Base-by-base conservation (phyloP, 331 rosid species). In the Malus hybrid region DNA sequence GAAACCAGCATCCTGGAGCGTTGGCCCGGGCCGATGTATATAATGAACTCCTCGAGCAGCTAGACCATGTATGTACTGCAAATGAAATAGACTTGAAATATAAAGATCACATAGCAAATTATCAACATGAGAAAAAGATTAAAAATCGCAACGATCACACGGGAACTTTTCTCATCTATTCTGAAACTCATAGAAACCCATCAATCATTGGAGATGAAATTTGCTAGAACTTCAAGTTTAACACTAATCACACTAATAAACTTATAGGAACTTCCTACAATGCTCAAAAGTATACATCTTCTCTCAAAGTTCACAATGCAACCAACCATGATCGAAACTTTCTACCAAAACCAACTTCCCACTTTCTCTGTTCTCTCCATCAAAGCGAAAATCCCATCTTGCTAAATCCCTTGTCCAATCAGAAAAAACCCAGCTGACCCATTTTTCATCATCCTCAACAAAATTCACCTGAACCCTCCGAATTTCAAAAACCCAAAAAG, bases 31-130 rank as follows among this genome's bases (percentile, higher is more conserved):
- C 79, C 86, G 85, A 83, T 95, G 99, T 42, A 95, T 82, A 83
- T 90, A 95, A 84, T 95, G 99, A 83, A 95, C 97, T 79, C 99
- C 99, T 75, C 89, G 83, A 61, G 99, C 99, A 86, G 97, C 96
- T 77, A 95, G 80, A 86, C 99, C 99, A 76, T 95, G 99, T 67
- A 95, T 79, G 65, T 95, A 95, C 99, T 95, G 96, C 48, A 68
- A 55, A 46, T 50, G 81, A 86, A 31, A 86, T 69, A 67, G 66
- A 69, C 70, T 73, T 70, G 66, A 66, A 69, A 29, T 28, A 81
- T 74, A 68, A 74, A 78, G 63, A 56, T n/a, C 57, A 44, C 12
- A 75, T 19, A 55, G 19, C 48, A 65, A 19, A 36, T 44, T 20
- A 59, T 3, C 12, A 42, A 60, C 34, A 72, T 24, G 60, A 20